These are phyloP conservation scores for Bipolaris oryzae DNA, from an alignment of 2,329 filamentous ascomycete species.

Conservation along the genomic window DNA sequence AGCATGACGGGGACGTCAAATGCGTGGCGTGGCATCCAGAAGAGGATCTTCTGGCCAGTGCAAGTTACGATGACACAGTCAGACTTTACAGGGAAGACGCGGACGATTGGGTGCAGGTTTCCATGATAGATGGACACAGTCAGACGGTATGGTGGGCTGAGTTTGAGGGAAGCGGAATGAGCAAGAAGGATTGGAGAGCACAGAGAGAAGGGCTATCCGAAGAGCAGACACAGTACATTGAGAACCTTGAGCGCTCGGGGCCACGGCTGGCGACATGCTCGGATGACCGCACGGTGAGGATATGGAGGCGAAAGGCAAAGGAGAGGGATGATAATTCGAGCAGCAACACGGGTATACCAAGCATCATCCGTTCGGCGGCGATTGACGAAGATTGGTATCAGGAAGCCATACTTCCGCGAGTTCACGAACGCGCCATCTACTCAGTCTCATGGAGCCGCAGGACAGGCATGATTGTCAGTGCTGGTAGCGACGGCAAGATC, in stretches of 20 bases:
- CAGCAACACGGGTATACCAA: conserved; percentile 72
- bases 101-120: conserved; percentile 93
- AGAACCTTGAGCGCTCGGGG: conserved; percentile 50
- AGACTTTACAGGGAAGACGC: conserved; percentile 87
- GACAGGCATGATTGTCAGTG: conserved; percentile 81
- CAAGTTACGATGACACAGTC: conserved; percentile 93
- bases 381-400: conserved; percentile 85
- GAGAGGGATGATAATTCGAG: conserved; percentile 54
- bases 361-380: conserved; percentile 76
- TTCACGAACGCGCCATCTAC: conserved; percentile 83
- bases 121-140: conserved; percentile 77
- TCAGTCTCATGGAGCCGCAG: conserved; percentile 80
- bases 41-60: conserved; percentile 78
- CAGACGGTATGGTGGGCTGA: conserved; percentile 91
- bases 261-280: conserved; percentile 80
- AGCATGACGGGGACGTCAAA: conserved; percentile 96
- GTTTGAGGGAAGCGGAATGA: conserved; percentile 59
- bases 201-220: conserved; percentile 36
- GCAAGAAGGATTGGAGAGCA: conserved; percentile 31
- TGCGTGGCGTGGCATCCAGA: conserved; percentile 89
- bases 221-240: conserved; percentile 44
- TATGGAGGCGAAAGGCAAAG: conserved; percentile 74
- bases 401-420: conserved; percentile 73
- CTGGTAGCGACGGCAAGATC: conserved; percentile 71
- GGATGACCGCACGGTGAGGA: conserved; percentile 77